Evolutionary conservation across 164 flowering plant species (phyloP), one percentile per base, ranked within the genome.

Genomic region (Houttuynia cordata): DNA sequence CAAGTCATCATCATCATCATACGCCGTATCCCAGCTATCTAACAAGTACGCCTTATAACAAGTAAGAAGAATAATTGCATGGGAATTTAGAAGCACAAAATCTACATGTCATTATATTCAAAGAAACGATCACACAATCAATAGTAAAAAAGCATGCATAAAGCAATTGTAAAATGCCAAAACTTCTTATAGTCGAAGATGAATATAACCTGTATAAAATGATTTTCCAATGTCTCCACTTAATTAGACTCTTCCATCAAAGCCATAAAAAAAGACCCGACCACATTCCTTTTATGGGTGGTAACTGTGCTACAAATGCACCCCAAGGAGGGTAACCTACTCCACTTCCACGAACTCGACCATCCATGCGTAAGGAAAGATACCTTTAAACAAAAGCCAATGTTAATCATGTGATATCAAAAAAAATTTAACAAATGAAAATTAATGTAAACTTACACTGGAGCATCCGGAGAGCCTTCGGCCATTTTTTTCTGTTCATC

Each of bases 301-400:
- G 99, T 57, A 93, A 62, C 61, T 93, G 99, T 34, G 84, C 96
- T 56, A 81, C 88, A 69, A 93, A 85, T 55, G 95, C 97, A 78
- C 83, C 83, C 99, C 99, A 93, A 52, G 99, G 92, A 64, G 99
- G 97, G 65, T 83, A 90, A 66, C 99, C 99, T 67, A 90, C 80
- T 0, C 97, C 99, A 75, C 99, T 93, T 41, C 96, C 97, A 73
- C 97, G 91, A 7, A 93, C 99, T 58, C 97, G 94, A 24, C 97
- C 99, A 77, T 93, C 99, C 91, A 93, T 21, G 20, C 97, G 91
- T 24, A 93, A 79, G 42, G 99, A 93, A 58, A 93, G 61, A 68
- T 93, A 90, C 70, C 97, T 92, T 68, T 60, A 79, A 10, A 67
- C 25, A 58, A 63, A 5, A 56, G 41, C 49, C 49, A 53, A 22